These are phyloP conservation scores for Emmonsiellopsis sp. DNA, from an alignment of 2,329 filamentous ascomycete species.

Conservation along the genomic window DNA sequence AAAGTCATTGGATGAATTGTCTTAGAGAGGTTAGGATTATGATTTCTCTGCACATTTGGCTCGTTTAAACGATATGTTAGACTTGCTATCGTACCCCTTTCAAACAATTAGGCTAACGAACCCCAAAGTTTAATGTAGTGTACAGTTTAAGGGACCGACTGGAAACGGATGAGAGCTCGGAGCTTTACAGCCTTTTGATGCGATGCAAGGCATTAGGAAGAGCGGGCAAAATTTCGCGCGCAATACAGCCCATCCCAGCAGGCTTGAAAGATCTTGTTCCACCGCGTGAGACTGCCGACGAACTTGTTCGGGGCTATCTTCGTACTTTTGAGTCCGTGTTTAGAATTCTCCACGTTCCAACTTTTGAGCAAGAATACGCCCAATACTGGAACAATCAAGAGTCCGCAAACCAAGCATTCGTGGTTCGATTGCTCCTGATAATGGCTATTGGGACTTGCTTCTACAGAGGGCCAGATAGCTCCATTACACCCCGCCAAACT, in stretches of 20 bases:
- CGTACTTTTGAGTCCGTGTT: conserved; percentile 48
- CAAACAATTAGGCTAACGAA: neutral
- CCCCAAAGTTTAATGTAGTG: neutral
- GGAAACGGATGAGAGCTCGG: conserved; percentile 26
- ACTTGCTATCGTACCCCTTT: neutral
- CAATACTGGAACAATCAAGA: conserved; percentile 42
- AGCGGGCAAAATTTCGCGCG: conserved; percentile 39
- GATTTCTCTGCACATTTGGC: too few species aligned
- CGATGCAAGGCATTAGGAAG: conserved; percentile 44
- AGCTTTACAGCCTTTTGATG: conserved; percentile 27
- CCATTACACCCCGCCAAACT: conserved; percentile 34
- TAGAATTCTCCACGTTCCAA: conserved; percentile 50
- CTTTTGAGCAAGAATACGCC: conserved; percentile 49
- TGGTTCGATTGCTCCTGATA: conserved; percentile 34
- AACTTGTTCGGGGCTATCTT: conserved; percentile 46
- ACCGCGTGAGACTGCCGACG: conserved; percentile 35
- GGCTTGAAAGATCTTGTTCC: conserved; percentile 37
- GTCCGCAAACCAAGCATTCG: conserved; percentile 37
- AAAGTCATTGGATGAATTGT: conserved; percentile 44
- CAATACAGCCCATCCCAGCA: conserved; percentile 6
- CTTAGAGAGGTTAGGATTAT: neutral
- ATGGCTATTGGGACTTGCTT: conserved; percentile 39
- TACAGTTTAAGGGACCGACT: conserved; percentile 15
- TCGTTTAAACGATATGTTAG: too few species aligned
- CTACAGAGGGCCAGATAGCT: conserved; percentile 19